Evolutionary conservation across 768 basidiomycete species (phyloP), one percentile per base, ranked within the genome.

Genomic region (Phanerochaete sordida): DNA sequence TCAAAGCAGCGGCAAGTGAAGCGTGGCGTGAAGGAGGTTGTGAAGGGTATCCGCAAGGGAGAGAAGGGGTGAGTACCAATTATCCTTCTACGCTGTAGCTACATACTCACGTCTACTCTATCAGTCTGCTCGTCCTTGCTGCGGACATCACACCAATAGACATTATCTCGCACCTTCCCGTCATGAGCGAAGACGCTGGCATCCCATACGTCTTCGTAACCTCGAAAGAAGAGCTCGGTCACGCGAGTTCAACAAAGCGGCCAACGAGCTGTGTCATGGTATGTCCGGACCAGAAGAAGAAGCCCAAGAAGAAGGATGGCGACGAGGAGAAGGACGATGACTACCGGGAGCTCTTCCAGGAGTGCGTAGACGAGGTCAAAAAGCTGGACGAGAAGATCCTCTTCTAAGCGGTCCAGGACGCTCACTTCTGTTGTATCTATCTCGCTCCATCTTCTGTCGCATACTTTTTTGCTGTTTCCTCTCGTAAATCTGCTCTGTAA

Each of bases 201-300:
- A 88, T 94, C 72, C 94, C 94, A 0, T 96, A 95, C 69, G 81
- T 95, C 51, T 95, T 93, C 70, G 90, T 95, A 15, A 69, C 88
- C 2, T 95, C 91, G 3, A 97, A 96, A 71, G 97, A 98, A 74
- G 94, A 96, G 70, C 87, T 99, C 28, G 97, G 97, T 0, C 88
- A 91, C 66, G 93, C 95, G 19, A 94, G 94, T 70, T 90, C 93
- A 53, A 99, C 97, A 46, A 99, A 99, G 77, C 88, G 97, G 66
- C 96, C 97, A 33, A 99, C 97, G 51, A 96, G 94, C 66, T 98
- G 95, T 73, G 95, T 99, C 4, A 91, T 99, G 86, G 81, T 98
- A 55, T 95, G 91, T 72, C 91, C 92, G 1, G 79, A 88, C 69
- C 80, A 85, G 71, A 91, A 92, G 72, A 85, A 84, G 72, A 90